Base-by-base conservation (phyloP, 2,329 filamentous ascomycete genomes). In the Penicillium sp. region DNA sequence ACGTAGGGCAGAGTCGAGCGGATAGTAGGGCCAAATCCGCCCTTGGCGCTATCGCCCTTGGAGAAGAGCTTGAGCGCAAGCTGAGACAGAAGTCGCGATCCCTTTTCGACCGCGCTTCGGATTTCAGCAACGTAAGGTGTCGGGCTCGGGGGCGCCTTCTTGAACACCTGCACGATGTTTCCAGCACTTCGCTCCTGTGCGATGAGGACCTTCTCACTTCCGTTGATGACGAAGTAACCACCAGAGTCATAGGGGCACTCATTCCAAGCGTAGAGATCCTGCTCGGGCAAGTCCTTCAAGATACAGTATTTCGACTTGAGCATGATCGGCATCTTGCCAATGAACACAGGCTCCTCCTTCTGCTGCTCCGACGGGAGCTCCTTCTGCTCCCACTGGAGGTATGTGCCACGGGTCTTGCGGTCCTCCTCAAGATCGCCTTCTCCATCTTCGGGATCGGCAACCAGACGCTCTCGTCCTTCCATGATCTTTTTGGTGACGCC, bases 161-260 rank as follows among this genome's bases (percentile, higher is more conserved):
- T 92, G 82, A 98, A 98, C 25, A 98, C 92, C 73, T 98, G 93
- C 4, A 98, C 93, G 51, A 97, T 98, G 67, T 98, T 98, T 66
- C 92, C 93, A 35, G 93, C 93, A 67, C 91, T 96, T 55, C 93
- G 87, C 72, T 98, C 93, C 70, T 98, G 93, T 1, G 93, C 93
- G 63, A 98, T 98, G 60, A 98, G 76, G 20, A 98, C 93, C 78
- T 98, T 98, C 69, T 98, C 93, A 72, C 89, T 95, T 38, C 93
- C 93, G 74, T 98, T 98, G 79, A 98, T 98, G 63, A 98, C 89
- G 67, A 98, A 98, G 73, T 98, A 98, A 58, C 93, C 93, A 60
- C 93, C 93, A 66, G 96, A 93, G 66, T 98, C 93, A 70, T 96
- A 98, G 0, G 93, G 93, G 60, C 93, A 98, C 73, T 98, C 93